These are phyloP conservation scores for Ceratobasidium sp. DNA, from an alignment of 1,284 basidiomycete genomes.

Conservation along the genomic window DNA sequence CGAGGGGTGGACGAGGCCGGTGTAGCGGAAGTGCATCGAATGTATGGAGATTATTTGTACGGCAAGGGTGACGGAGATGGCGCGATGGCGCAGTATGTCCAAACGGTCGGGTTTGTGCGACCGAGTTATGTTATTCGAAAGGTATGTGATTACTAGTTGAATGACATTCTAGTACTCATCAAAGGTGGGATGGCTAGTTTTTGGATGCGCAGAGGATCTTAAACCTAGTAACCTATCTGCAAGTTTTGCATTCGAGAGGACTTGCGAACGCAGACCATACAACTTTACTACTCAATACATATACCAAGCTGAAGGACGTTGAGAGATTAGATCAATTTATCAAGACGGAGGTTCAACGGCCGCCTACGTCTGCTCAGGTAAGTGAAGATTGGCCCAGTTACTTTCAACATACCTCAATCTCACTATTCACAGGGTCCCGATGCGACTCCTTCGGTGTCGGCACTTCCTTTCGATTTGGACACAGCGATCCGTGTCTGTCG, in stretches of 20 bases:
- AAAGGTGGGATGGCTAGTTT: slow-evolving; percentile 68
- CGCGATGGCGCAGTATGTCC: slow-evolving; percentile 91
- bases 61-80: slow-evolving; percentile 91
- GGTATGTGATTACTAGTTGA: slow-evolving; percentile 58
- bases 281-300: slow-evolving; percentile 93
- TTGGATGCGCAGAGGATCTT: slow-evolving; percentile 96
- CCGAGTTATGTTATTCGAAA: slow-evolving; percentile 98
- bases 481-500: slow-evolving; percentile 96
- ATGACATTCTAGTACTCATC: not conserved
- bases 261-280: slow-evolving; percentile 97
- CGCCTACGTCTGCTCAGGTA: not conserved
- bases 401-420: not conserved
- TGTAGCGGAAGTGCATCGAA: slow-evolving; percentile 85
- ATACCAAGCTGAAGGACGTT: slow-evolving; percentile 95
- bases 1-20: slow-evolving; percentile 75
- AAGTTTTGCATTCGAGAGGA: slow-evolving; percentile 90
- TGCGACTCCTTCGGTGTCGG: slow-evolving; percentile 60
- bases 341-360: slow-evolving; percentile 68
- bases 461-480: slow-evolving; percentile 94
- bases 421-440: slow-evolving; percentile 52
- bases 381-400: not conserved
- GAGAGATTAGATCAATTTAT: slow-evolving; percentile 91
- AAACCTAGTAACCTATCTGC: slow-evolving; percentile 93
- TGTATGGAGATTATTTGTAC: slow-evolving; percentile 94
- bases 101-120: slow-evolving; percentile 89